Evolutionary conservation across 2,329 filamentous ascomycete genomes (phyloP), one percentile per base, ranked within the genome.

Genomic region (Endoconidiophora laricicola): DNA sequence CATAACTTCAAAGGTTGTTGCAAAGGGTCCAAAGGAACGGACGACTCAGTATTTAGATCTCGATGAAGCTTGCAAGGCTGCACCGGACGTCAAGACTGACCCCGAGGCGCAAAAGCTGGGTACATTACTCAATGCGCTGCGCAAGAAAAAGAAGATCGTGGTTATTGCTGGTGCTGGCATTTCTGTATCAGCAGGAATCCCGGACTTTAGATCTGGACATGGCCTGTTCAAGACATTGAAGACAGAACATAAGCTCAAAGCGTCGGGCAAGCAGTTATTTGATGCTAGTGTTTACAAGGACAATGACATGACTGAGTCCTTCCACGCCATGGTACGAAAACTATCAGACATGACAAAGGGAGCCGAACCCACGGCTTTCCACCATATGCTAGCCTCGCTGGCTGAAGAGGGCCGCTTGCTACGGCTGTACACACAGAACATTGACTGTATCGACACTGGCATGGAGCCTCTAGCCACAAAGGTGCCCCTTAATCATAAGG

Each of bases 201-300:
- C 91, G 58, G 91, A 98, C 64, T 98, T 98, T 60, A 86, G 91
- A 56, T 98, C 91, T 4, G 81, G 85, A 9, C 82, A 80, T 53
- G 91, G 91, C 46, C 75, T 98, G 2, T 98, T 98, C 66, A 83
- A 80, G 53, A 84, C 83, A 16, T 72, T 94, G 23, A 83, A 85
- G 56, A 82, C 78, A 54, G 82, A 94, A 61, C 86, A 95, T 65
- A 93, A 91, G 57, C 72, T 95, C 55, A 94, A 94, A 62, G 63
- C 63, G 3, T 95, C 91, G 0, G 91, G 91, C 48, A 95, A 96
- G 65, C 81, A 94, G 57, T 74, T 98, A 1, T 98, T 98, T 61
- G 91, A 98, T 66, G 91, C 91, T 48, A 94, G 90, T 6, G 91
- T 98, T 49, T 98, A 98, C 69, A 88, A 86, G 64, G 85, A 94